A percentile compares a stretch with the other conserved stretches of the same genome.
Conservation (phyloP, 441 rosid species). For the Arabidopsis lyrata region DNA sequence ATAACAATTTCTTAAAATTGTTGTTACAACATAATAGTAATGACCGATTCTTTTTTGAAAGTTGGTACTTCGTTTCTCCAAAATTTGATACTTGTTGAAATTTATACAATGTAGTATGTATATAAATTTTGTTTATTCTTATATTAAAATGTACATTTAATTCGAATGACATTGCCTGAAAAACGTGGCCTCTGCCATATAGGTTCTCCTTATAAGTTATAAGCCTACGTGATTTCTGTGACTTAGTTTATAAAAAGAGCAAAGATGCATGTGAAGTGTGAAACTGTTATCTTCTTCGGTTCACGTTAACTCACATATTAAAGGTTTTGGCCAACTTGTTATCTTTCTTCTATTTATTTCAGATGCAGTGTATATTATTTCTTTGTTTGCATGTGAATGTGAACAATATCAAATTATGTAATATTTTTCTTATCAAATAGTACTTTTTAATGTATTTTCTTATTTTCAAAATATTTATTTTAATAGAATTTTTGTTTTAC, state of each 20-base stretch:
- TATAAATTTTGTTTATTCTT: background rate
- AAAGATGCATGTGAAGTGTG: conserved; percentile 39
- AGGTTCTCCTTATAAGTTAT: conserved; percentile 7
- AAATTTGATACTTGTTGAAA: background rate
- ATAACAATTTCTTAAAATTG: background rate
- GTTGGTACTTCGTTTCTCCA: background rate
- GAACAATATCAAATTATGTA: conserved; percentile 26
- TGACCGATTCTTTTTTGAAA: background rate
- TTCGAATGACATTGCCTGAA: conserved; percentile 12
- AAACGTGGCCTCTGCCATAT: conserved; percentile 27
- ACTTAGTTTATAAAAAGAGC: conserved; percentile 30
- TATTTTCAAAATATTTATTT: no score
- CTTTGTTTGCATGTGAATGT: conserved; percentile 40
- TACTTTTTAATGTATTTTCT: background rate
- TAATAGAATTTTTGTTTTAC: no score
- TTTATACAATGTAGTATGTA: conserved; percentile 11
- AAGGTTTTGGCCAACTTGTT: conserved; percentile 38
- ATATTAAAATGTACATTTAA: conserved; percentile 7
- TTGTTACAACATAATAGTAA: background rate
- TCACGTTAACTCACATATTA: conserved; percentile 39
- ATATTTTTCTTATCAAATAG: background rate
- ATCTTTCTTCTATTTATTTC: conserved; percentile 27
- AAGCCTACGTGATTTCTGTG: conserved; percentile 40
- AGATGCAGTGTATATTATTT: conserved; percentile 34
- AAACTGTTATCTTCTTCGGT: conserved; percentile 31